These are phyloP conservation scores for Lachnum nothofagi DNA, from an alignment of 2,329 filamentous ascomycete species.

Conservation along the genomic window DNA sequence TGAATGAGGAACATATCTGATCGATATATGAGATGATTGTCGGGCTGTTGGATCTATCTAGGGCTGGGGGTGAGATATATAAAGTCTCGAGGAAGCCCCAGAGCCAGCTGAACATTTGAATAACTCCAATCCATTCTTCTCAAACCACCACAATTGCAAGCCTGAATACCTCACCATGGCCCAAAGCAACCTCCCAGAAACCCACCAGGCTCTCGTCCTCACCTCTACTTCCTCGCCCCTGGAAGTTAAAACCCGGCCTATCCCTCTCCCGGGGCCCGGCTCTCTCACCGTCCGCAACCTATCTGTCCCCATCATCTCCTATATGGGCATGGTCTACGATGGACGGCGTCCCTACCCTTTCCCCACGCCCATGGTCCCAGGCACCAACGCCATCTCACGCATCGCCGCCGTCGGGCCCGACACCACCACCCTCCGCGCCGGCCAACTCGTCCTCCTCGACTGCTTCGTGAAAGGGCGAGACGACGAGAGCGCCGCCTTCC, in stretches of 20 bases:
- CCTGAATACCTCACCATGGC: too few species aligned
- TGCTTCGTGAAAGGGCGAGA: constrained; percentile 34
- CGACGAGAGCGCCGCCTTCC: constrained; percentile 27
- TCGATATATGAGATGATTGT: too few species aligned
- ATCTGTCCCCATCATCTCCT: constrained; percentile 34
- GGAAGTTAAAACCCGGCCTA: constrained; percentile 31
- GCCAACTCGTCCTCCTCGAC: constrained; percentile 36
- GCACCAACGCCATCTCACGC: constrained; percentile 33
- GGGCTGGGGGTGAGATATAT: too few species aligned
- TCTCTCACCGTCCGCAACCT: constrained; percentile 39
- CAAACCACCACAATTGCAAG: too few species aligned
- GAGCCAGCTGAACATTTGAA: too few species aligned
- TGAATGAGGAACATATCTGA: too few species aligned
- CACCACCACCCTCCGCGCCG: constrained; percentile 29
- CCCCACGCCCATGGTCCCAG: constrained; percentile 30
- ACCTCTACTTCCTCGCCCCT: constrained; percentile 17
- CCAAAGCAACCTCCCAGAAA: neutral
- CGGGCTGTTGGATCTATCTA: too few species aligned
- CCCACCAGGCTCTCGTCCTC: constrained; percentile 28
- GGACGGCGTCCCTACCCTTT: constrained; percentile 31
- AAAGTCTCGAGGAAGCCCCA: too few species aligned
- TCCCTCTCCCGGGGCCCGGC: constrained; percentile 33
- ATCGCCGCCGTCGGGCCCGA: constrained; percentile 34
- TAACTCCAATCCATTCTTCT: too few species aligned
- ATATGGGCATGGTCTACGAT: constrained; percentile 36